A percentile compares a stretch with the other conserved stretches of the same genome.
phyloP scores from a whole-genome alignment of 1,139 yeast genomes.

The Candida buenavistaensis region DNA sequence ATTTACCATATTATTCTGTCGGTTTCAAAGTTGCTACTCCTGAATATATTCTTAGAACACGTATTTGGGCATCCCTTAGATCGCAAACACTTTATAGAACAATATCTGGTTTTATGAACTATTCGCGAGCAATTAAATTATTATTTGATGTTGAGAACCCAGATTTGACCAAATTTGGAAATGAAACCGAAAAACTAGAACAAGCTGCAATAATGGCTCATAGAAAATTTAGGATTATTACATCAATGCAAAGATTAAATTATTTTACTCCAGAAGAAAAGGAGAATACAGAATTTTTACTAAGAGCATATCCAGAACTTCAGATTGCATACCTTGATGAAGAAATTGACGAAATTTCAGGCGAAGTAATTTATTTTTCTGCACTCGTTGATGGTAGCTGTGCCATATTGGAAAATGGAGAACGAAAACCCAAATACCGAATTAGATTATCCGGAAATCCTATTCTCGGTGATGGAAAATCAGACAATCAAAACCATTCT shows the following conservation, averaged over 20 bases:
- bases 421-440: constrained; percentile 41
- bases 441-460: constrained; percentile 55
- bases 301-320: constrained; percentile 46
- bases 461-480: constrained; percentile 56
- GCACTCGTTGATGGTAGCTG: constrained; percentile 48
- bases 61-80: constrained; percentile 60
- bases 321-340: constrained; percentile 46
- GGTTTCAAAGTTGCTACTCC: constrained; percentile 58
- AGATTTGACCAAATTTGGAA: constrained; percentile 18
- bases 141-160: constrained; percentile 46
- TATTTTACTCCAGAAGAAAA: constrained; percentile 35
- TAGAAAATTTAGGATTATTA: constrained; percentile 48
- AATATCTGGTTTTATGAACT: constrained; percentile 58
- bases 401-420: constrained; percentile 33
- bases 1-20: constrained; percentile 48
- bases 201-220: constrained; percentile 41
- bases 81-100: constrained; percentile 57
- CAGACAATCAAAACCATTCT: constrained; percentile 57
- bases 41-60: constrained; percentile 50
- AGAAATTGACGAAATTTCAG: constrained; percentile 27
- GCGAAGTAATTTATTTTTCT: constrained; percentile 30
- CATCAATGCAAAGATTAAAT: constrained; percentile 44
- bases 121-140: constrained; percentile 51
- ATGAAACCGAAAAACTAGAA: constrained; percentile 32
- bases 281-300: constrained; percentile 37